These are phyloP conservation scores for Colletotrichum sp. DNA, from an alignment of 2,329 filamentous ascomycete species.

Conservation along the genomic window DNA sequence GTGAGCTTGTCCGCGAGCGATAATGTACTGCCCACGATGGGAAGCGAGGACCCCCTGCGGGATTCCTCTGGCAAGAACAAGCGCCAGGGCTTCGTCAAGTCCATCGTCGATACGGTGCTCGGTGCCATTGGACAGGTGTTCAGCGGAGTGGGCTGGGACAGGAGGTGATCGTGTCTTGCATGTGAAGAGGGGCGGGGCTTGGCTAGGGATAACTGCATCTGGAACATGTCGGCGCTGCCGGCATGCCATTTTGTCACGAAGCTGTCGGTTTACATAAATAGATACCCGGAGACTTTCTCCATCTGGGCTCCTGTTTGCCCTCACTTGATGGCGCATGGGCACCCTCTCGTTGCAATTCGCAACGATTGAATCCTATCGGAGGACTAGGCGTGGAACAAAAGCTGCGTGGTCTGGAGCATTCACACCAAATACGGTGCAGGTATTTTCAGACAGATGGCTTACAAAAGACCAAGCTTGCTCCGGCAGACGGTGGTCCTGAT, in stretches of 20 bases:
- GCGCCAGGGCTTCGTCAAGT: slow-evolving; percentile 70
- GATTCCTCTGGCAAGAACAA: slow-evolving; percentile 52
- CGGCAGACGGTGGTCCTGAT: not conserved
- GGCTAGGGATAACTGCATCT: not conserved
- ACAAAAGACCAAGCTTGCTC: not conserved
- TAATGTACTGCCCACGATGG: slow-evolving; percentile 93
- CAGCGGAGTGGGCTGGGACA: slow-evolving; percentile 17
- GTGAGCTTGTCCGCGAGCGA: slow-evolving; percentile 93
- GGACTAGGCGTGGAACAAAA: accelerated
- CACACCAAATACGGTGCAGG: no score
- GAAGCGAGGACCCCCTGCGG: slow-evolving; percentile 66
- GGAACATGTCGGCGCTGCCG: not conserved
- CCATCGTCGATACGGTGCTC: slow-evolving; percentile 63
- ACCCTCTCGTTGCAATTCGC: accelerated
- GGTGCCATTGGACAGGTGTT: slow-evolving; percentile 54
- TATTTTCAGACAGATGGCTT: no score
- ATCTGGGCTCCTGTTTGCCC: not conserved
- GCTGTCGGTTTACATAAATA: not conserved
- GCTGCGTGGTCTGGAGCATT: no score
- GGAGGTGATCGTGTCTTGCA: slow-evolving; percentile 1
- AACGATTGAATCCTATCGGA: accelerated
- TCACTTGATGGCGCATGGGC: not conserved
- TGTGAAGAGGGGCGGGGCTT: not conserved
- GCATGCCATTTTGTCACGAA: not conserved
- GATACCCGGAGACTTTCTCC: slow-evolving; percentile 5